Base-by-base conservation (phyloP, 2,329 filamentous ascomycete species). In the Sporothrix brunneoviolacea region DNA sequence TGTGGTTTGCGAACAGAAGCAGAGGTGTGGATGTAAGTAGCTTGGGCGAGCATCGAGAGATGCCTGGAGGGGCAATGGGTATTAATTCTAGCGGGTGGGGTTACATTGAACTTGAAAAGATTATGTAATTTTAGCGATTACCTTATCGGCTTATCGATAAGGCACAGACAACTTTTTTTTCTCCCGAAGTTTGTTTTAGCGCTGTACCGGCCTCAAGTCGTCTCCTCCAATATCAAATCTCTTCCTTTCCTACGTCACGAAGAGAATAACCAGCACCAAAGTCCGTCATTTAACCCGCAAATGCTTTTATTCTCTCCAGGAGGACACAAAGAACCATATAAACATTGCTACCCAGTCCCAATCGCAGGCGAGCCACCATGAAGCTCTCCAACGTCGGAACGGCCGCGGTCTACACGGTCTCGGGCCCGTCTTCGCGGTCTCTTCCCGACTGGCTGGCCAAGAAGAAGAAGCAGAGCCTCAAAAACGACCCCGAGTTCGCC, bases 401-500 rank as follows among this genome's bases (percentile, higher is more conserved):
- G 7, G 52, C 57, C 19, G 55, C 58, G 22, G 55, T 60, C 12
- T 98, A 98, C 65, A 97, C 93, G 49, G 88, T 98, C 61, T 90
- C 91, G 33, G 94, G 93, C 57, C 88, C 89, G 30, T 88, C 88
- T 16, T 86, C 89, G 7, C 81, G 91, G 22, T 88, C 88, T 18
- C 77, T 98, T 27, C 93, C 93, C 54, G 93, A 98, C 70, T 98
- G 93, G 91, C 86, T 98, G 54, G 86, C 90, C 30, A 80, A 89
- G 58, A 85, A 89, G 61, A 78, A 91, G 65, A 97, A 96, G 75
- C 80, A 87, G 65, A 94, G 88, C 64, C 72, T 96, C 59, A 97
- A 97, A 69, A 83, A 91, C 59, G 91, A 97, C 64, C 77, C 86
- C 54, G 91, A 96, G 64, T 97, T 91, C 69, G 85, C 91, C 56